Percentiles rank a stretch among this genome's conserved stretches.
These are phyloP conservation scores for Begonia loranthoides DNA, from an alignment of 306 rosid species.

Conservation along the genomic window DNA sequence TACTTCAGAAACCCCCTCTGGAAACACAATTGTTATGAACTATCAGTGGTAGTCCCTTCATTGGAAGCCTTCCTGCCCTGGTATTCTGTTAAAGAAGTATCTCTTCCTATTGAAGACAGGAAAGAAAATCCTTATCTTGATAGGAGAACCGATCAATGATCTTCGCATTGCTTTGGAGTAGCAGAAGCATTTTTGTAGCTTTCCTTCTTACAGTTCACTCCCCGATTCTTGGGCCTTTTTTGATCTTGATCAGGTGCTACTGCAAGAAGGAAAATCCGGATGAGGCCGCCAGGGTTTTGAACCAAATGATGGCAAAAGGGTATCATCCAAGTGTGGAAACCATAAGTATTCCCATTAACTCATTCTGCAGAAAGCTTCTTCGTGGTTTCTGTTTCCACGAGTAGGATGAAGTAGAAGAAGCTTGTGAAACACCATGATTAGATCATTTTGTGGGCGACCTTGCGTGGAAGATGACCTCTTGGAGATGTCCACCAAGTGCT, in stretches of 20 bases:
- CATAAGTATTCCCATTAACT: slow-evolving; percentile 28
- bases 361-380: slow-evolving; percentile 50
- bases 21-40: too few relatives aligned
- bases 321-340: slow-evolving; percentile 33
- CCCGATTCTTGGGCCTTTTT: slow-evolving; percentile 51
- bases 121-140: neutral
- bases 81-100: too few relatives aligned
- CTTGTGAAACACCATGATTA: slow-evolving; percentile 41
- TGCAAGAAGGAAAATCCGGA: slow-evolving; percentile 38
- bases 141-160: slow-evolving; percentile 26
- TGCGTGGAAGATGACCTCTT: slow-evolving; percentile 24
- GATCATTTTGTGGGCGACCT: slow-evolving; percentile 38
- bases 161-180: slow-evolving; percentile 31
- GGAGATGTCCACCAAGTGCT: slow-evolving; percentile 16
- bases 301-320: slow-evolving; percentile 39
- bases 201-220: slow-evolving; percentile 20
- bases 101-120: too few relatives aligned
- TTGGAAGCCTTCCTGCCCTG: too few relatives aligned
- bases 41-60: too few relatives aligned
- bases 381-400: slow-evolving; percentile 38
- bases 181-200: slow-evolving; percentile 20
- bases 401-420: slow-evolving; percentile 24
- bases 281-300: slow-evolving; percentile 32
- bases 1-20: too few relatives aligned
- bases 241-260: slow-evolving; percentile 39